A percentile compares a stretch with the other conserved stretches of the same genome.
phyloP scores from a whole-genome alignment of 2,329 filamentous ascomycete species.

The Colletotrichum sp. region DNA sequence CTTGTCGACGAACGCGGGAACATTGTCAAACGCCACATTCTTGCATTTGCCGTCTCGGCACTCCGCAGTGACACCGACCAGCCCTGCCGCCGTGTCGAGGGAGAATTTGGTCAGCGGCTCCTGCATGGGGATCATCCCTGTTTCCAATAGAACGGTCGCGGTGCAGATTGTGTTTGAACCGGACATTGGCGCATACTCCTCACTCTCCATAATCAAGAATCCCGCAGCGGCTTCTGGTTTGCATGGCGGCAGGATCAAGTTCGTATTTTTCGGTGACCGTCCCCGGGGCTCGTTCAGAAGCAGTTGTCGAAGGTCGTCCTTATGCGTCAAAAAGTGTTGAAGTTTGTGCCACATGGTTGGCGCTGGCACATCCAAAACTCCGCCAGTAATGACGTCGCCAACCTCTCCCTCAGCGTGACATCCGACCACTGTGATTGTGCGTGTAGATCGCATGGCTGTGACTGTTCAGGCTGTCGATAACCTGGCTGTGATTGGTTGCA shows the following conservation, averaged over 20 bases:
- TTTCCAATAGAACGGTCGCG: constrained; percentile 49
- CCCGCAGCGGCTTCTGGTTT: constrained; percentile 45
- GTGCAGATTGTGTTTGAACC: constrained; percentile 48
- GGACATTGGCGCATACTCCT: constrained; percentile 34
- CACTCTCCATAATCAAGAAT: constrained; percentile 37
- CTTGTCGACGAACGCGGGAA: constrained; percentile 45
- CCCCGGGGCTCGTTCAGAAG: constrained; percentile 46
- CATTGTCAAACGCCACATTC: constrained; percentile 48
- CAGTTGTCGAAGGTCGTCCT: constrained; percentile 39
- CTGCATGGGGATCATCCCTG: constrained; percentile 46
- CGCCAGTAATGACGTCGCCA: constrained; percentile 54
- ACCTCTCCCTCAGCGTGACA: constrained; percentile 47
- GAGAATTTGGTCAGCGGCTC: constrained; percentile 41
- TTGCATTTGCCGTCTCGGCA: constrained; percentile 47
- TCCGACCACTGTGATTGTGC: constrained; percentile 35
- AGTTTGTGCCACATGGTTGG: constrained; percentile 55
- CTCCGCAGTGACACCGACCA: constrained; percentile 43
- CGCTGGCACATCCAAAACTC: constrained; percentile 46
- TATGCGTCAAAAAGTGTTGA: constrained; percentile 41
- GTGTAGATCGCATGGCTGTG: constrained; percentile 11
- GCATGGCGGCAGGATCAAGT: constrained; percentile 42
- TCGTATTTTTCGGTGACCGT: constrained; percentile 38
- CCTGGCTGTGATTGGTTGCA: background rate
- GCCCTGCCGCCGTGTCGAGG: constrained; percentile 43
- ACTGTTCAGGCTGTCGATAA: background rate